Conservation (phyloP, 2,329 filamentous ascomycete genomes). For the Tolypocladium amazonense region DNA sequence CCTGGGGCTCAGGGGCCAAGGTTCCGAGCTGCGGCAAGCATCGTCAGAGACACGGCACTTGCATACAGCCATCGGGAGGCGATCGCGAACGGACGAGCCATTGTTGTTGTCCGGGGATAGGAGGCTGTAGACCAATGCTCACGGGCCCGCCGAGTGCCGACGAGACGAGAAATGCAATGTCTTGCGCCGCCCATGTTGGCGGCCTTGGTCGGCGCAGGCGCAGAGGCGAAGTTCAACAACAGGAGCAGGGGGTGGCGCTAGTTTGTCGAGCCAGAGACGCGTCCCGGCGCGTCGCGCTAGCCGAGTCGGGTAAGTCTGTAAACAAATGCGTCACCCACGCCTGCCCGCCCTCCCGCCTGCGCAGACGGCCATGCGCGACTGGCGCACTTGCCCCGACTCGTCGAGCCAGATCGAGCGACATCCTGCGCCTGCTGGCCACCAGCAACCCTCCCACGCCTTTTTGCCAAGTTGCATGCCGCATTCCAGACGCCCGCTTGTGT, state of each 20-base stretch:
- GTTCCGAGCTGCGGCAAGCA: background rate
- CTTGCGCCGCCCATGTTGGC: slow-evolving; percentile 4
- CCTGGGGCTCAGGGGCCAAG: background rate
- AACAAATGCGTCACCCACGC: slow-evolving; percentile 26
- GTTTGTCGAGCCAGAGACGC: slow-evolving; percentile 13
- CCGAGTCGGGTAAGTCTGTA: slow-evolving; percentile 18
- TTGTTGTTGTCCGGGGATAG: slow-evolving; percentile 1
- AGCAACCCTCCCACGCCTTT: background rate
- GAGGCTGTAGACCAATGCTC: background rate
- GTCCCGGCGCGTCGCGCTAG: slow-evolving; percentile 20
- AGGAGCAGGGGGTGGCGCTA: background rate
- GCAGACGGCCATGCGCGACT: slow-evolving; percentile 6
- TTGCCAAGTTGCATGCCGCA: background rate
- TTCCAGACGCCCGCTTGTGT: background rate
- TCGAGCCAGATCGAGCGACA: slow-evolving; percentile 4
- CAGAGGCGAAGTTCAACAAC: background rate
- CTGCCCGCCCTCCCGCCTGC: slow-evolving; percentile 6
- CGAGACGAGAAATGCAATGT: slow-evolving; percentile 7
- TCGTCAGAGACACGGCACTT: background rate
- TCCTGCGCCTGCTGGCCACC: slow-evolving; percentile 2
- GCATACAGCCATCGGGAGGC: background rate
- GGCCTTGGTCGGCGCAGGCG: background rate
- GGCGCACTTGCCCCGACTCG: slow-evolving; percentile 4
- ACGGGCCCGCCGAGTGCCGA: background rate
- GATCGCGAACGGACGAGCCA: background rate